Base-by-base conservation (phyloP, 345 rosid species). In the Brassica nigra region DNA sequence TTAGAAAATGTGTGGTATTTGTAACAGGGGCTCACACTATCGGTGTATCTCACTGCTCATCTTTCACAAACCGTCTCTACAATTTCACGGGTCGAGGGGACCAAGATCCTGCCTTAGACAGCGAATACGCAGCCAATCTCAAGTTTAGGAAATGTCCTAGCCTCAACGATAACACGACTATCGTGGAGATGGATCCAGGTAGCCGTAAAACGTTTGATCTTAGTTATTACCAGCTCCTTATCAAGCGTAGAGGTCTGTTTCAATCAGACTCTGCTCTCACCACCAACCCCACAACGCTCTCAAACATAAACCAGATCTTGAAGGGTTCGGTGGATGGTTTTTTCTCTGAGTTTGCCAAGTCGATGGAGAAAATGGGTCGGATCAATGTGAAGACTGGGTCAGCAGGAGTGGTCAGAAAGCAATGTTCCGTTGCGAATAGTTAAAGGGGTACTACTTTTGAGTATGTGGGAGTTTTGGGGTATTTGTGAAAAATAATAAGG, bases 291-390 rank as follows among this genome's bases (percentile, higher is more conserved):
- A 79, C 82, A 2, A 83, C 97, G 1, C 68, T 88, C 70, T 76
- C 89, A 66, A 66, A 66, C 57, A 74, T 92, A 42, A 82, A 83
- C 42, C 85, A 83, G 58, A 76, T 92, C 39, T 78, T 89, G n/a
- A 62, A 77, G 1, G 96, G 93, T 33, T 83, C 98, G 0, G 59
- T 74, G 2, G 59, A 76, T 2, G 86, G 79, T 37, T 91, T 91
- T 82, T 91, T 74, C 27, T 73, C 82, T 23, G 90, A 92, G 67
- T 94, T 94, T 70, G 94, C 90, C 0, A 52, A 57, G 12, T 87
- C 97, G 6, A 85, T 95, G 95, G 97, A 90, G 89, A 95, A 90
- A 83, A 84, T 92, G 97, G 94, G 92, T 27, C 80, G 87, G 77
- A 63, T 87, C 70, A 77, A 88, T 55, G 97, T 89, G 3, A 90